Base-by-base conservation (phyloP, 208 protist genomes). In the Jaenimonas drosophilae region DNA sequence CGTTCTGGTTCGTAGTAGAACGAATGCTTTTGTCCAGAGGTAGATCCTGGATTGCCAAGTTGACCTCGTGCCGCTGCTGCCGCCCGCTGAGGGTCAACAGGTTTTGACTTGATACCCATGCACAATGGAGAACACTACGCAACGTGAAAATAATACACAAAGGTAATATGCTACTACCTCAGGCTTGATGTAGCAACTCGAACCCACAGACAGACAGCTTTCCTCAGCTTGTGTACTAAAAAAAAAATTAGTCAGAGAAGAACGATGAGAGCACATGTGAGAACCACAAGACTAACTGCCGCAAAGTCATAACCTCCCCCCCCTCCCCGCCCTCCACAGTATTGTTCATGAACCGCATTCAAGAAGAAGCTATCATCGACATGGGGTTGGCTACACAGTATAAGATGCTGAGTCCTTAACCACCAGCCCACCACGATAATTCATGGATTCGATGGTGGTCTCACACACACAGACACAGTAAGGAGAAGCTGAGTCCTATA, bases 31-130 rank as follows among this genome's bases (percentile, higher is more conserved):
- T 55, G 43, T 24, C 49, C 27, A 17, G 27, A 21, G 4, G 4
- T 0, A 9, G 14, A 3, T 7, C 26, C 21, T 20, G 16, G 42
- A 3, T 37, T 24, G 16, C 19, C 29, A 44, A 69, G 66, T n/a
- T 66, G 65, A n/a, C 84, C 84, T 28, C 62, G 54, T 7, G 73
- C 76, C 14, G 70, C 73, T 5, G 55, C 54, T 1, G 71, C 64
- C 0, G 78, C 76, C 17, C 66, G 59, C 5, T 60, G 43, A 3
- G 76, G 70, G 37, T 83, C 67, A 21, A 92, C 70, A 2, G 34
- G 59, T 41, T 80, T 88, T 19, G 84, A 68, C 41, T 92, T 92
- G 47, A 91, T 86, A 20, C 69, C 55, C 82, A 91, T 91, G 1
- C 33, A 17, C 7, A 14, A 14, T 7, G 30, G 30, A 7, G 30